These are phyloP conservation scores for Paramecium biaurelia DNA, from an alignment of 73 alveolate species.

Conservation along the genomic window DNA sequence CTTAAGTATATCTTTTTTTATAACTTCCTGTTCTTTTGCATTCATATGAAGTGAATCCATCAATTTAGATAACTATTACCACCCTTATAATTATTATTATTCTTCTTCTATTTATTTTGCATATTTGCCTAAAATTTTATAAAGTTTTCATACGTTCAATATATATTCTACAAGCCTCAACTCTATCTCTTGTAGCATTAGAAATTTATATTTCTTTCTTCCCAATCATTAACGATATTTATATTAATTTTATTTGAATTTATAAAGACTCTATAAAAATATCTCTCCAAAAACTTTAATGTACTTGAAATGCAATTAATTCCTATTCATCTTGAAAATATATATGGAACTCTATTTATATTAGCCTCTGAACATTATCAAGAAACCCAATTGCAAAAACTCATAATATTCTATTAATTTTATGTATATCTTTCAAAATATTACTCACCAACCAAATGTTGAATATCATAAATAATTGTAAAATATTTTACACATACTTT, in stretches of 20 bases:
- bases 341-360: neutral
- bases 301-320: neutral
- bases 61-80: conserved; percentile 61
- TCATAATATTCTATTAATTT: neutral
- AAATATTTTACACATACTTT: no score
- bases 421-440: neutral
- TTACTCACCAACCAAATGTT: neutral
- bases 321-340: neutral
- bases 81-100: conserved; percentile 23
- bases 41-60: conserved; percentile 66
- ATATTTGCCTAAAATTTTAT: neutral
- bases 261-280: neutral
- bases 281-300: neutral
- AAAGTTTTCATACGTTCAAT: conserved; percentile 27
- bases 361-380: neutral
- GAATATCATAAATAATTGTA: no score
- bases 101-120: conserved; percentile 48
- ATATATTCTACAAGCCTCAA: conserved; percentile 54
- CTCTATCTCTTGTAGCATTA: conserved; percentile 48
- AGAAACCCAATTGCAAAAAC: neutral
- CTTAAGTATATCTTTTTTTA: conserved; percentile 68
- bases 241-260: conserved; percentile 14
- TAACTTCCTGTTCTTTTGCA: conserved; percentile 61
- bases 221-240: conserved; percentile 18
- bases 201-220: conserved; percentile 8